Percentiles rank a stretch among this genome's conserved stretches.
These are phyloP conservation scores for Aspergillus bertholletiae DNA, from an alignment of 495 filamentous ascomycete species.

Conservation along the genomic window DNA sequence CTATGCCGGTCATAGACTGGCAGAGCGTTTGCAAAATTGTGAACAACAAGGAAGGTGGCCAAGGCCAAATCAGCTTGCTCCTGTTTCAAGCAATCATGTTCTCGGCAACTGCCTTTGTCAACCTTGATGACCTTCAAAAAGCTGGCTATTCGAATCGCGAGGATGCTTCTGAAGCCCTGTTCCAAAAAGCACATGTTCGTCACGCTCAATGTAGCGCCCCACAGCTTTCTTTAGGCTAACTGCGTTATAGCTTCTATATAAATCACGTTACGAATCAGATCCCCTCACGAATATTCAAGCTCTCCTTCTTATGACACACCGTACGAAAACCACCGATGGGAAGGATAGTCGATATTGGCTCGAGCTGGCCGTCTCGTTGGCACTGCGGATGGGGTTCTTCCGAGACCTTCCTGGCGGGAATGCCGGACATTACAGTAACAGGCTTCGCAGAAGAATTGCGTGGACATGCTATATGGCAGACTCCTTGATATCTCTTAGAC, in stretches of 20 bases:
- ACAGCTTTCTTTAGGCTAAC: neutral
- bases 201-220: neutral
- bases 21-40: conserved; percentile 9
- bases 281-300: conserved; percentile 12
- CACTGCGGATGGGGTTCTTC: neutral
- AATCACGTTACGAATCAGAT: conserved; percentile 15
- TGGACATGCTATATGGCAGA: conserved; percentile 22
- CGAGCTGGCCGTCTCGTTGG: neutral
- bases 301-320: conserved; percentile 16
- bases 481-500: conserved; percentile 12
- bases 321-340: conserved; percentile 16
- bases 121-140: conserved; percentile 11
- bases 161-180: conserved; percentile 17
- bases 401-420: neutral
- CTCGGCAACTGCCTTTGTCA: conserved; percentile 17
- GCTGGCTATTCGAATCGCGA: conserved; percentile 13
- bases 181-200: conserved; percentile 16
- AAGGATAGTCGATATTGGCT: conserved; percentile 3
- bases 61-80: conserved; percentile 18
- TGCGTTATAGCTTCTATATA: conserved; percentile 16
- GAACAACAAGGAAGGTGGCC: conserved; percentile 1
- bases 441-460: conserved; percentile 15
- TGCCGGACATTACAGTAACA: conserved; percentile 14
- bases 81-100: conserved; percentile 19
- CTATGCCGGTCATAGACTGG: conserved; percentile 20